Conservation (phyloP, 2,329 filamentous ascomycete species). For the Calonectria pteridis region DNA sequence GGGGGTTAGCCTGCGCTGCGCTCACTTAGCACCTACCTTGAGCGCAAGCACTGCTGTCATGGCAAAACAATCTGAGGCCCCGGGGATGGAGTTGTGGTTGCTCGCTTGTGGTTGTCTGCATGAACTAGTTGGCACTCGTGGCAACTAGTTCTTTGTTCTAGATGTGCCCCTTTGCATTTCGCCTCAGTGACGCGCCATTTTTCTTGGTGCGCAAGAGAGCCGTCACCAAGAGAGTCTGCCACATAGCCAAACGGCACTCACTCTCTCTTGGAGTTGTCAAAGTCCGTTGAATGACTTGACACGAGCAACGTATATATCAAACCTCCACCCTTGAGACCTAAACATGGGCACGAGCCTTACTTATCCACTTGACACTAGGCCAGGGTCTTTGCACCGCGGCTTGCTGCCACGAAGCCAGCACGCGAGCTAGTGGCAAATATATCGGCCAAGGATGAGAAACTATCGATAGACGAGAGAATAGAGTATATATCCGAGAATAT, state of each 20-base stretch:
- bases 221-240: constrained; percentile 1
- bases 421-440: constrained; percentile 6
- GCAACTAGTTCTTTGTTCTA: constrained; percentile 2
- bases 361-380: constrained; percentile 2
- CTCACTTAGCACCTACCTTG: constrained; percentile 8
- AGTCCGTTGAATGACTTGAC: background rate
- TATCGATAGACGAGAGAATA: background rate
- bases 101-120: constrained; percentile 13
- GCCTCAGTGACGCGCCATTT: background rate
- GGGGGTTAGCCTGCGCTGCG: background rate
- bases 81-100: constrained; percentile 6
- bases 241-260: background rate
- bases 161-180: background rate
- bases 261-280: background rate
- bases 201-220: background rate
- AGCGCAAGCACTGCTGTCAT: background rate
- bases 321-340: background rate
- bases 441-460: background rate
- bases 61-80: background rate
- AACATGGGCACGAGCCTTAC: constrained; percentile 6
- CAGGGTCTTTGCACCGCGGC: background rate
- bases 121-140: constrained; percentile 10
- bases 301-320: constrained; percentile 8
- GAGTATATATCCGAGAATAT: constrained; percentile 6
- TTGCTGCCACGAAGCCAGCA: constrained; percentile 5